phyloP scores from a whole-genome alignment of 768 basidiomycete species.

The Fomitopsis serialis region DNA sequence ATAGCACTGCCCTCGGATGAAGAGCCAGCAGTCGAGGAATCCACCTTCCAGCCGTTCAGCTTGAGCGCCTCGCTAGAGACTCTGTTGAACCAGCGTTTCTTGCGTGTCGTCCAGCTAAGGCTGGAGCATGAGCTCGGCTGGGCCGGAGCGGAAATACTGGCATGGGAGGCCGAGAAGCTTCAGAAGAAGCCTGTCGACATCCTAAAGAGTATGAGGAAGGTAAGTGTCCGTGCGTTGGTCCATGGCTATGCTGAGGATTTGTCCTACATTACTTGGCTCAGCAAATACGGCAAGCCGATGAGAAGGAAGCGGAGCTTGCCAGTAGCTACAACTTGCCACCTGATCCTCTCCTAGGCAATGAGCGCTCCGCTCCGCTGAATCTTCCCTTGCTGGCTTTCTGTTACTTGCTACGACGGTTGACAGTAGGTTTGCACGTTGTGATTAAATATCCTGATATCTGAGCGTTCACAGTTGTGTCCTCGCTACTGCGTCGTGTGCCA shows the following conservation, averaged over 20 bases:
- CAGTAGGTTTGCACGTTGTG: constrained; percentile 31
- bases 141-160: constrained; percentile 61
- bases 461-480: constrained; percentile 47
- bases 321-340: constrained; percentile 43
- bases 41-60: constrained; percentile 53
- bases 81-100: constrained; percentile 50
- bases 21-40: constrained; percentile 19
- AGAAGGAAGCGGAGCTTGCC: constrained; percentile 33
- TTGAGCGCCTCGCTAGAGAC: constrained; percentile 60
- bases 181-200: constrained; percentile 39
- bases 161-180: constrained; percentile 37
- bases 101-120: constrained; percentile 48
- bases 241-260: not conserved
- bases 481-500: constrained; percentile 76
- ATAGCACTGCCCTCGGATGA: too few species aligned
- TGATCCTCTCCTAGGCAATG: constrained; percentile 43
- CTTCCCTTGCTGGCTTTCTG: constrained; percentile 57
- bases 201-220: constrained; percentile 26
- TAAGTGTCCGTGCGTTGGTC: constrained; percentile 13
- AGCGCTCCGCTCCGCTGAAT: constrained; percentile 39
- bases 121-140: constrained; percentile 50
- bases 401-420: constrained; percentile 60
- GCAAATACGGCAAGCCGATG: constrained; percentile 35
- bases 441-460: not conserved
- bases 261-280: not conserved